These are phyloP conservation scores for Boehmeria nivea DNA, from an alignment of 306 rosid species.

Conservation along the genomic window DNA sequence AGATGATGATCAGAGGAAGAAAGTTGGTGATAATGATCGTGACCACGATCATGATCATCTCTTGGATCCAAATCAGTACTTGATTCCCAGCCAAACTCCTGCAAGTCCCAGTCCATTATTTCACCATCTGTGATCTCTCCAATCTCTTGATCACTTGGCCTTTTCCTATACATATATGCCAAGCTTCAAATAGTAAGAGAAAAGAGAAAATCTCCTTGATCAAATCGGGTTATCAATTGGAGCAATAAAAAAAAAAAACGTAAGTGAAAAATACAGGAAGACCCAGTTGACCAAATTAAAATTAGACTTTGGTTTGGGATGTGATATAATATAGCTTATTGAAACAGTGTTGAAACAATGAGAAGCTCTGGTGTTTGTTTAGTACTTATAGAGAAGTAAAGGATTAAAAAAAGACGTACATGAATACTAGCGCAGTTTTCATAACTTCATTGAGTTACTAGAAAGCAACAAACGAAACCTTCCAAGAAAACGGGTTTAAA, in stretches of 20 bases:
- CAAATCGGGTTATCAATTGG: background rate
- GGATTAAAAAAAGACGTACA: conserved; percentile 1
- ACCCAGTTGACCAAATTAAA: conserved; percentile 5
- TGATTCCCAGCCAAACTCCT: conserved; percentile 61
- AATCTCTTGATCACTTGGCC: conserved; percentile 12
- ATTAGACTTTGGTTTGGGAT: no score
- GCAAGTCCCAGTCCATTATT: conserved; percentile 83
- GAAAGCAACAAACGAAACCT: background rate
- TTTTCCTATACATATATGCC: background rate
- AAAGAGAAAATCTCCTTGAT: background rate
- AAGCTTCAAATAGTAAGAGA: background rate
- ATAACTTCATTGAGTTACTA: background rate
- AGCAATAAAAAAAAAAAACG: background rate
- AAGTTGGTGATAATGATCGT: conserved; percentile 11
- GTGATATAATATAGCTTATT: no score
- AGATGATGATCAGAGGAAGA: conserved; percentile 12
- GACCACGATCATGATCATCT: conserved; percentile 17
- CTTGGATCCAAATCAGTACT: conserved; percentile 30
- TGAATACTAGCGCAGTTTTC: background rate
- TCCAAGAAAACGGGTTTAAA: conserved; percentile 35
- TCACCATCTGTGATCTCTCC: conserved; percentile 15
- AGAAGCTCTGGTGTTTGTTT: background rate
- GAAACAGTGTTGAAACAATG: no score
- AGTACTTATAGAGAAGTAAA: no score
- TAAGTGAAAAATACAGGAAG: background rate